Evolutionary conservation across 306 rosid species (phyloP).

Genomic region (Abrus pulchellus): DNA sequence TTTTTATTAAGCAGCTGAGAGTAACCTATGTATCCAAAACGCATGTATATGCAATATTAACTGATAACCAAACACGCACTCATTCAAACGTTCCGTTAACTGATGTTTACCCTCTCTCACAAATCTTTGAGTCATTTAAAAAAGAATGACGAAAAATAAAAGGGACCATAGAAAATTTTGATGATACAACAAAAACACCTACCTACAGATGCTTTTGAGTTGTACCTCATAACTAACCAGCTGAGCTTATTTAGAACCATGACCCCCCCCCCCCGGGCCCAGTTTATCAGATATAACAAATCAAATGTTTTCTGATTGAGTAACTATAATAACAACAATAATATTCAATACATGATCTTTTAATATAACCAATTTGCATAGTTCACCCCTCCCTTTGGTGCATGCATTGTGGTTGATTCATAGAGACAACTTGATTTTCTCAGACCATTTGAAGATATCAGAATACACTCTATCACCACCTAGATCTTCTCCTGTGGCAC

Average conservation of each 20-base stretch:
- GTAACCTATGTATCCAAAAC: no score
- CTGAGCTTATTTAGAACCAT: neutral
- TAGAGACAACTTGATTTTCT: slow-evolving; percentile 66
- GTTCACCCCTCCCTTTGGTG: slow-evolving; percentile 14
- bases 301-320: slow-evolving; percentile 3
- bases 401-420: slow-evolving; percentile 38
- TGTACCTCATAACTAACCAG: no score
- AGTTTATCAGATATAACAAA: slow-evolving; percentile 7
- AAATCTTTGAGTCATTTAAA: no score
- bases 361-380: slow-evolving; percentile 21
- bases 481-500: slow-evolving; percentile 76
- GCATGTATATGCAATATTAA: no score
- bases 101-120: no score
- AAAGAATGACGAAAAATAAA: no score
- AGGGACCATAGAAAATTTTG: no score
- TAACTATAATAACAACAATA: neutral
- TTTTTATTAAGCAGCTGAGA: no score
- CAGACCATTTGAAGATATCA: slow-evolving; percentile 85
- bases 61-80: no score
- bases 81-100: no score
- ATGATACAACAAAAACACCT: no score
- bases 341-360: slow-evolving; percentile 19
- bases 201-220: no score
- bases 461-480: slow-evolving; percentile 80
- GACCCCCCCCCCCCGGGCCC: neutral